Evolutionary conservation across 1,139 yeast genomes (phyloP), one percentile per base, ranked within the genome.

Genomic region (Wickerhamomyces sp.): DNA sequence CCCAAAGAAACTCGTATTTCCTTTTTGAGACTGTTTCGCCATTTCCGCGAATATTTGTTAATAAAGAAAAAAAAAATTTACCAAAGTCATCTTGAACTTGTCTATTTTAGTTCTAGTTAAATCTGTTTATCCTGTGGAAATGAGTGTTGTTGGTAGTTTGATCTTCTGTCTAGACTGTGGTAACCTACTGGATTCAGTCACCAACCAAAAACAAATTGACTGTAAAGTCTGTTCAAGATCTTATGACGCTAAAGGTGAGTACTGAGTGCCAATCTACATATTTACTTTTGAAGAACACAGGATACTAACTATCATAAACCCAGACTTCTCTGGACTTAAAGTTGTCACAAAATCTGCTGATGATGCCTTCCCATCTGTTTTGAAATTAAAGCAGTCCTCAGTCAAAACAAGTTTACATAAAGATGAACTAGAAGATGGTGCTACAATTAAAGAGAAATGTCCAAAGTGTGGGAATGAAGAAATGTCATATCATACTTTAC

Each of bases 391-490:
- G 62, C 77, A 88, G 57, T 90, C 97, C 5, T 88, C 87, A 2
- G 99, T 93, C 39, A 91, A 93, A 70, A 90, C 98, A 0, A 68
- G 83, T 1, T 74, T 91, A 60, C 81, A 80, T 60, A 79, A 78
- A 38, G 82, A 81, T 56, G 98, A 91, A 57, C 68, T 88, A 43
- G 95, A 85, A 49, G 97, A 89, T 51, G 98, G 97, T 54, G 98
- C 98, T 36, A 85, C 94, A 26, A 93, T 93, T 64, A 86, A 90
- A 66, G 99, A 93, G 66, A 90, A 86, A 63, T 93, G 99, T 74
- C 98, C 98, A 26, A 83, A 90, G 67, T 93, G 99, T 79, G 97
- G 96, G 43, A 79, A 91, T 66, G 97, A 93, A 61, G 97, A 93
- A 68, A 94, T 94, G 99, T 93, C 84, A 64, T 93, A 93, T 66